These are phyloP conservation scores for Starmera quercuum DNA, from an alignment of 805 yeast species.

Conservation along the genomic window DNA sequence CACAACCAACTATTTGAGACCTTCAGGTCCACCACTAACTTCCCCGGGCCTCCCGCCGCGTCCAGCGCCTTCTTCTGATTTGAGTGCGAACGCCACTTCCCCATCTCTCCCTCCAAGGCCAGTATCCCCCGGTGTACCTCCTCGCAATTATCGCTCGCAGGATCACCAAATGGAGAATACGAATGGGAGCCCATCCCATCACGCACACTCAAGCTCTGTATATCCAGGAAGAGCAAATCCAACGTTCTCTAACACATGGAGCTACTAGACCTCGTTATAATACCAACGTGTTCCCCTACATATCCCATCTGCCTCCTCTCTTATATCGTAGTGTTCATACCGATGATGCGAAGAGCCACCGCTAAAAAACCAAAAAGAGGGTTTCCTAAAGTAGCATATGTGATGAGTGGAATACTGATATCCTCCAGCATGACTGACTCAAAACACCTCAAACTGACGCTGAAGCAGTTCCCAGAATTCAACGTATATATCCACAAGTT, in stretches of 20 bases:
- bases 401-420: not conserved
- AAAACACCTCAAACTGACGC: not conserved
- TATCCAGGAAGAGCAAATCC: conserved; percentile 7
- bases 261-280: not conserved
- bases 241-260: conserved; percentile 4
- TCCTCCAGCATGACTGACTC: too few species aligned
- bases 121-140: too few species aligned
- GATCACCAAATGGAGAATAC: too few species aligned
- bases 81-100: too few species aligned
- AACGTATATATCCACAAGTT: conserved; percentile 35
- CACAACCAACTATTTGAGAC: not conserved
- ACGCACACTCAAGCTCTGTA: not conserved
- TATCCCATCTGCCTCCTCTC: not conserved
- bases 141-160: not conserved
- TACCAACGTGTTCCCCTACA: too few species aligned
- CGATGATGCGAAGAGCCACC: too few species aligned
- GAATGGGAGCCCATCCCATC: too few species aligned
- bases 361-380: too few species aligned
- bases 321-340: not conserved
- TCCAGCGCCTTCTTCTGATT: not conserved
- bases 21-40: conserved; percentile 1
- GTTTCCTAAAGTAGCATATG: too few species aligned
- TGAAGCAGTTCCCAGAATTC: conserved; percentile 41
- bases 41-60: not conserved
- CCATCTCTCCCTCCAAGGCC: conserved; percentile 1